A percentile compares a stretch with the other conserved stretches of the same genome.
Conservation (phyloP, 2,329 filamentous ascomycete genomes). For the Phoma herbarum region DNA sequence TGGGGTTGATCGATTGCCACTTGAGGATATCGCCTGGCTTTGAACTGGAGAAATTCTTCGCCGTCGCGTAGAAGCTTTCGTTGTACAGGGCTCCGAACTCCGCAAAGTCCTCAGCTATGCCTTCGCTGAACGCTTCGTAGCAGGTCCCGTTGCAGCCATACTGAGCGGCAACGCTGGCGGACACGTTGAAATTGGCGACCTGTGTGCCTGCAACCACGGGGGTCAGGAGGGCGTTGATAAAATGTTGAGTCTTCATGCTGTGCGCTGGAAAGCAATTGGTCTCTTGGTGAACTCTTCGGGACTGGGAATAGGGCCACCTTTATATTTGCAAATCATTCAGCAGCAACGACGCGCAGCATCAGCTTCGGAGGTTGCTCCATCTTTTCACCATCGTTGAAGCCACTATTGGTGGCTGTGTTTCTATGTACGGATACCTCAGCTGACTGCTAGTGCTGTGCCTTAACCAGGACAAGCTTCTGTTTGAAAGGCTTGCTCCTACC, state of each 20-base stretch:
- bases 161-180: conserved; percentile 1
- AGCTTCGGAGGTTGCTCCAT: conserved; percentile 1
- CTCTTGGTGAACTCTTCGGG: no score
- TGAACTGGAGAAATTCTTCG: conserved; percentile 12
- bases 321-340: neutral
- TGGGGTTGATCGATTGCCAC: neutral
- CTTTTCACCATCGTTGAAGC: neutral
- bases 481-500: conserved; percentile 1
- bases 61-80: conserved; percentile 11
- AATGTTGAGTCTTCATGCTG: conserved; percentile 2
- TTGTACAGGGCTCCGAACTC: conserved; percentile 7
- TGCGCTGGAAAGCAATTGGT: neutral
- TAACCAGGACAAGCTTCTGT: neutral
- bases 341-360: neutral
- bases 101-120: neutral
- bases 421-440: neutral
- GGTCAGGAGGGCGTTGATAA: neutral
- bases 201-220: neutral
- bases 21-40: conserved; percentile 13
- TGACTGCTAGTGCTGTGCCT: neutral
- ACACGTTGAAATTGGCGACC: conserved; percentile 13
- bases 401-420: neutral
- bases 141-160: conserved; percentile 8
- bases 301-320: neutral
- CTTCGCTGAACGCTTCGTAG: conserved; percentile 5